These are phyloP conservation scores for Nakazawaea pomicola DNA, from an alignment of 805 yeast genomes.

Conservation along the genomic window DNA sequence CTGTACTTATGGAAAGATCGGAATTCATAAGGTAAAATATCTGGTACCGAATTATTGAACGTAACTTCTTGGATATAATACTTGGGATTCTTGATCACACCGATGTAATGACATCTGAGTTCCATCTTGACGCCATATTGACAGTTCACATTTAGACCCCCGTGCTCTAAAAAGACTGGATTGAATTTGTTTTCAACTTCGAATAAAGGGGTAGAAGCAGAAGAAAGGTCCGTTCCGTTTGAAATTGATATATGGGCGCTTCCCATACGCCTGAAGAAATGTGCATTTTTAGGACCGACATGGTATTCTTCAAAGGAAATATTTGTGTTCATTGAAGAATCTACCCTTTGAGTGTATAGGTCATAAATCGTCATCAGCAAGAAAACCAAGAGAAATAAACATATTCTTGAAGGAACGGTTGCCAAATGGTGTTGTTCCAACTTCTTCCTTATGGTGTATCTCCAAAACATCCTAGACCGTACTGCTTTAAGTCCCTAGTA, in stretches of 20 bases:
- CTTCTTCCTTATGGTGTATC: background rate
- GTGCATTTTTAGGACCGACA: conserved; percentile 10
- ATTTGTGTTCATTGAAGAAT: conserved; percentile 3
- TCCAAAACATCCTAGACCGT: background rate
- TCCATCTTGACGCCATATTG: conserved; percentile 1
- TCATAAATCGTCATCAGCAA: background rate
- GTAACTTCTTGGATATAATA: conserved; percentile 11
- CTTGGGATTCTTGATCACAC: conserved; percentile 12
- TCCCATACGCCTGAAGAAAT: conserved; percentile 11
- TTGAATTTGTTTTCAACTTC: conserved; percentile 10
- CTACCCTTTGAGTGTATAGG: background rate
- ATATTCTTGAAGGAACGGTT: conserved; percentile 3
- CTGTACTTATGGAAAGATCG: background rate
- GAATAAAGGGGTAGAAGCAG: conserved; percentile 9
- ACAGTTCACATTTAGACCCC: conserved; percentile 12
- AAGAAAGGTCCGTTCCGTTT: no score
- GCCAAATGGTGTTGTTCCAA: background rate
- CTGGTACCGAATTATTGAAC: conserved; percentile 10
- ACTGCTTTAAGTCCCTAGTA: no score
- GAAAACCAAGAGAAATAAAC: background rate
- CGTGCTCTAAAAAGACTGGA: conserved; percentile 14
- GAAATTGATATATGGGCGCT: background rate
- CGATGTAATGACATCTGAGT: conserved; percentile 8
- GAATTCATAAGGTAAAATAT: conserved; percentile 3
- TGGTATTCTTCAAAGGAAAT: conserved; percentile 7